Evolutionary conservation across 2,329 filamentous ascomycete species (phyloP).

Genomic region (Scedosporium aurantiacum): DNA sequence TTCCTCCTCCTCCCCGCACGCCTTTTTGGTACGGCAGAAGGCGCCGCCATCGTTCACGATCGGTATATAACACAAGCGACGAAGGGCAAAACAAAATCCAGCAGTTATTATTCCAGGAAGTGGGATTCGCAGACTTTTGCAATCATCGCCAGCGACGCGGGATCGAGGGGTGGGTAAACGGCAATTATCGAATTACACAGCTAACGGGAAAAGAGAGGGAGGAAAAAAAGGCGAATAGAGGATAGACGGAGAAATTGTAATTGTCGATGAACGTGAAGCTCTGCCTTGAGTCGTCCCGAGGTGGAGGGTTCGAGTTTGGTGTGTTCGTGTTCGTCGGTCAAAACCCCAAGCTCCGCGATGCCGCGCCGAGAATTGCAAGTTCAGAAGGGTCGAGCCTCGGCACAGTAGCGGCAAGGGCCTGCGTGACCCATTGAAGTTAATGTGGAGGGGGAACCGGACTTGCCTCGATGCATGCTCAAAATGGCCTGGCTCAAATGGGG

Average conservation of each 20-base stretch:
- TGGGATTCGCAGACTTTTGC: background rate
- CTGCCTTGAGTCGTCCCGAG: background rate
- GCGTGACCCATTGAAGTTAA: too few species aligned
- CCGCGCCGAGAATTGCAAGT: background rate
- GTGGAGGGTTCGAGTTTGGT: background rate
- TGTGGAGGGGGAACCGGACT: background rate
- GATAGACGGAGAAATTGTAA: too few species aligned
- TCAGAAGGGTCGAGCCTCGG: background rate
- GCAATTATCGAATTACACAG: background rate
- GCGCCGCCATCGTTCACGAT: constrained; percentile 13
- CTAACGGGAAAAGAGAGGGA: background rate
- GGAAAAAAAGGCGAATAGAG: background rate
- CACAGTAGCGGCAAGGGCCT: background rate
- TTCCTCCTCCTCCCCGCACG: constrained; percentile 35
- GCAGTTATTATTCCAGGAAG: background rate
- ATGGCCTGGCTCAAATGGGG: too few species aligned
- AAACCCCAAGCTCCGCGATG: background rate
- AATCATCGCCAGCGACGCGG: background rate
- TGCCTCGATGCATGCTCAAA: too few species aligned
- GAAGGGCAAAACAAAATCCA: background rate
- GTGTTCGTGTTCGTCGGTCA: background rate
- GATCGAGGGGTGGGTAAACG: background rate
- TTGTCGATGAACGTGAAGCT: too few species aligned
- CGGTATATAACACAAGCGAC: background rate
- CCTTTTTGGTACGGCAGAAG: constrained; percentile 26